Evolutionary conservation across 78 protist species (phyloP).

Genomic region (Guillardia theta): DNA sequence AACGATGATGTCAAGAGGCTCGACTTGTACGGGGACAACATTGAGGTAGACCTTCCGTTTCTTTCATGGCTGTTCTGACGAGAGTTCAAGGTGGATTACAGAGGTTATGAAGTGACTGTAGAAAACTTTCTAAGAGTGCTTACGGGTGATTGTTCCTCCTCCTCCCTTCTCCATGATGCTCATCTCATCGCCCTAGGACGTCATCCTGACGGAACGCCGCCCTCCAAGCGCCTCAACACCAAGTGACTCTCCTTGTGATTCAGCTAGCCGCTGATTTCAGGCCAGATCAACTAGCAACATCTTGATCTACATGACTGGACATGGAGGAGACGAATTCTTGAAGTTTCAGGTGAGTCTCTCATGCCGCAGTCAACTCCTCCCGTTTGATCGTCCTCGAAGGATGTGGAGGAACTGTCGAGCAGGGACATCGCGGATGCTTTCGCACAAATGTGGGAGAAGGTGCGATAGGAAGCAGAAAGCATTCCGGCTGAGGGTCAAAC

Average conservation of each 20-base stretch:
- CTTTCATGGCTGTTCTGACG: too few relatives aligned
- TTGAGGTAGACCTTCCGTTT: too few relatives aligned
- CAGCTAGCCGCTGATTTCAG: not conserved
- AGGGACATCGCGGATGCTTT: conserved; percentile 85
- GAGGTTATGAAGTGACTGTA: conserved; percentile 89
- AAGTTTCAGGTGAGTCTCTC: conserved; percentile 77
- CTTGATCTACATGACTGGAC: conserved; percentile 88
- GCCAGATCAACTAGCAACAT: conserved; percentile 68
- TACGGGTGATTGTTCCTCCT: conserved; percentile 67
- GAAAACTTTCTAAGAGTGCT: conserved; percentile 88
- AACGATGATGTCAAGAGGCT: conserved; percentile 61
- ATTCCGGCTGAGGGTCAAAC: conserved; percentile 71
- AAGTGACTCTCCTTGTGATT: conserved; percentile 42
- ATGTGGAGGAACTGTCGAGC: conserved; percentile 84
- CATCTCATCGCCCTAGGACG: conserved; percentile 27
- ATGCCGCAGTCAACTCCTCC: not conserved
- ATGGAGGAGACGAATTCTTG: conserved; percentile 95
- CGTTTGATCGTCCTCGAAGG: conserved; percentile 47
- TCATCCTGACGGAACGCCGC: conserved; percentile 77
- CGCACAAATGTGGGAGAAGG: conserved; percentile 77
- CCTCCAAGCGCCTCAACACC: conserved; percentile 74
- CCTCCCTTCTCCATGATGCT: not conserved
- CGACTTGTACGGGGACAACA: conserved; percentile 81
- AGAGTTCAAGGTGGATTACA: too few relatives aligned
- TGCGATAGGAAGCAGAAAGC: not conserved